Base-by-base conservation (phyloP, 495 filamentous ascomycete species). In the Penicillium verhagenii region DNA sequence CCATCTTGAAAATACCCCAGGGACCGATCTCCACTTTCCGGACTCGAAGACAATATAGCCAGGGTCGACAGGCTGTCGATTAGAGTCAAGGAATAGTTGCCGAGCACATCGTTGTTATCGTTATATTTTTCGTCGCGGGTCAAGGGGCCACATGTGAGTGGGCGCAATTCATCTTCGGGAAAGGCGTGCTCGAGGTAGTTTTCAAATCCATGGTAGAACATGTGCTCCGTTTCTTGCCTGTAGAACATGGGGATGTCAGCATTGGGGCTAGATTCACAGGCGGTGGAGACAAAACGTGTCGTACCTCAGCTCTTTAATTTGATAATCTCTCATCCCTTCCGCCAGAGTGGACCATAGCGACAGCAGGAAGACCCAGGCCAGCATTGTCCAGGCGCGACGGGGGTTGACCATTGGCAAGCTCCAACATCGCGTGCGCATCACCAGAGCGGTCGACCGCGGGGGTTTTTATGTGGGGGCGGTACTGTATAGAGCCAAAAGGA, bases 161-260 rank as follows among this genome's bases (percentile, higher is more conserved):
- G 94, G 58, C 89, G 87, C 45, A 98, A 78, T 82, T 98, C 94
- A 65, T 98, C 94, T 74, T 97, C 94, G 28, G 94, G 94, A 64
- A 97, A 98, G 47, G 95, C 95, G 65, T 93, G 80, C 44, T 82
- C 76, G 81, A 97, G 89, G 75, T 98, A 98, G 66, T 92, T 96
- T 65, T 95, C 86, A 76, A 86, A 98, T 51, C 94, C 94, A 73
- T 98, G 95, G 63, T 94, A 97, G 76, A 98, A 97, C 81, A 97
- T 91, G 54, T 86, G 83, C 50, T 92, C 85, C 37, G 93, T 91
- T 69, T 96, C 91, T 64, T 82, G 83, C 57, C 83, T 85, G 57
- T 24, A 47, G 10, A n/a, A 50, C 35, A 24, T 14, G n/a, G 46
- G 31, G 20, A 23, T 19, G 47, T 63, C 44, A 63, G 54, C 38